Evolutionary conservation across 805 yeast species (phyloP), one percentile per base, ranked within the genome.

Genomic region (Maudiozyma bulderi): DNA sequence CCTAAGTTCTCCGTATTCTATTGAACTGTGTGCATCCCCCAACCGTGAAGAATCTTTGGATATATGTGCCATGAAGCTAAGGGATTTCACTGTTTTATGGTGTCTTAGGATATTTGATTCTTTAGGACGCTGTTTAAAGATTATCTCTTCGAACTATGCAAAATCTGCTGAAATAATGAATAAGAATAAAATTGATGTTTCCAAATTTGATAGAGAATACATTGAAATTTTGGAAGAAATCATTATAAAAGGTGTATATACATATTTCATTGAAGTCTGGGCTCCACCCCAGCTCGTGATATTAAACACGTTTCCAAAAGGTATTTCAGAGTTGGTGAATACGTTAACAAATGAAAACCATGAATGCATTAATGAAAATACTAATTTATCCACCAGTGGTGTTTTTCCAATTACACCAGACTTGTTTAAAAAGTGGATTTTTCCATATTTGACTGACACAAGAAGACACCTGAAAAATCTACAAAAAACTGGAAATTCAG

Each of bases 271-370:
- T 5, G 75, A 75, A 29, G 79, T 70, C 47, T 66, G 81, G 58
- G 85, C 87, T 0, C 76, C 83, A 1, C 88, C 88, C 0, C 71
- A 74, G 37, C 57, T 67, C 4, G 77, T 82, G 0, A 65, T 82
- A 1, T 53, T 61, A 3, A 54, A 51, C 3, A 61, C 76, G 30
- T 72, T 75, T 47, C 84, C 86, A 0, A 38, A 50, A 1, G 49
- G 52, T 4, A 57, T 71, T 6, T 51, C 68, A n/a, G 57, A 63
- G 3, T 28, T 56, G 8, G 57, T 58, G 3, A 40, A 42, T 15
- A 45, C 49, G 8, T 37, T 53, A 13, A 53, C 56, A 1, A 52
- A 50, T 7, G 53, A 54, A 45, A 46, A 56, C n/a, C 56, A 54
- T 45, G 45, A 50, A 32, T 52, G 55, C 31, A 11, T 53, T 8